Conservation (phyloP, 2,329 filamentous ascomycete genomes). For the Aotearoamyces nothofagi region DNA sequence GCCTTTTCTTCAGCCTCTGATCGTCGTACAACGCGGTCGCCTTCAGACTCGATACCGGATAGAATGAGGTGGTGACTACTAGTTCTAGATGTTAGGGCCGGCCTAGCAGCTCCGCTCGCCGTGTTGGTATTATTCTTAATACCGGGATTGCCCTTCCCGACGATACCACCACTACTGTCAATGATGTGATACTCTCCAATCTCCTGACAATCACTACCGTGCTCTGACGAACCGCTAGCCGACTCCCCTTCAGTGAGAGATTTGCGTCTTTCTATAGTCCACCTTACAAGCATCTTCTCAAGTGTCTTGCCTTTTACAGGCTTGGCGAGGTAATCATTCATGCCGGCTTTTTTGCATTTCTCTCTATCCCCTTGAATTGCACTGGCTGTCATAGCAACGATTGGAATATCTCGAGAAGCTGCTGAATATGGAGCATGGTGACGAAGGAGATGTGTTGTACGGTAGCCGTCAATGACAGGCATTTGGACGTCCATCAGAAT, state of each 20-base stretch:
- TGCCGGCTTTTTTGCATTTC: slow-evolving; percentile 57
- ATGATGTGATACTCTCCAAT: too few species aligned
- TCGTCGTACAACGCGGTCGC: slow-evolving; percentile 28
- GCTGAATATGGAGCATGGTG: slow-evolving; percentile 50
- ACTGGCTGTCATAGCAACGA: slow-evolving; percentile 70
- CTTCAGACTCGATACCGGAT: slow-evolving; percentile 20
- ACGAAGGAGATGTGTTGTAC: slow-evolving; percentile 57
- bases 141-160: too few species aligned
- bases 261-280: too few species aligned
- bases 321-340: slow-evolving; percentile 65
- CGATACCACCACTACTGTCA: too few species aligned
- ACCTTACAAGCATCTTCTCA: slow-evolving; percentile 57
- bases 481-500: slow-evolving; percentile 71
- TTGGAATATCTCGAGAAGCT: slow-evolving; percentile 50
- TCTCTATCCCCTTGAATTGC: slow-evolving; percentile 65
- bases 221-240: too few species aligned
- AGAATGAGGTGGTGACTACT: slow-evolving; percentile 16
- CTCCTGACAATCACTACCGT: too few species aligned
- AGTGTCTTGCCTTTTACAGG: slow-evolving; percentile 54
- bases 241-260: too few species aligned
- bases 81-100: too few species aligned
- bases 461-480: slow-evolving; percentile 65
- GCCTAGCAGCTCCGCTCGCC: too few species aligned
- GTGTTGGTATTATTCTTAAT: too few species aligned
- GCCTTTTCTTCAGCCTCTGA: slow-evolving; percentile 38